These are phyloP conservation scores for Calophaca sinica DNA, from an alignment of 306 rosid species.

Conservation along the genomic window DNA sequence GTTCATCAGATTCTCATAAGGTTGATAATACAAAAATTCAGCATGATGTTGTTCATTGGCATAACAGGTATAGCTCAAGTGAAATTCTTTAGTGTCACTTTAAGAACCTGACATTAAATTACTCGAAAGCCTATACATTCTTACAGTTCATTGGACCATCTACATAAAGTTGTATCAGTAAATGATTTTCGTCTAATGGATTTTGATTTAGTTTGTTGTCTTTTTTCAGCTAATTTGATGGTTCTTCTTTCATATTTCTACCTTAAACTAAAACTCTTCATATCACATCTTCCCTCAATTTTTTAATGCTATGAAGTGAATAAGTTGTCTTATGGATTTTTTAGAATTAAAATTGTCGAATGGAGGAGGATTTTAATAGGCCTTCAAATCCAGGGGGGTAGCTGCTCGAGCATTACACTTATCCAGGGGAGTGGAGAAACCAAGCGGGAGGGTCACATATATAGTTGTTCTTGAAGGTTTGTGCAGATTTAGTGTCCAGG, in stretches of 20 bases:
- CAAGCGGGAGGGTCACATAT: conserved; percentile 98
- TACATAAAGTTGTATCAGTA: conserved; percentile 17
- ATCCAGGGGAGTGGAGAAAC: conserved; percentile 99
- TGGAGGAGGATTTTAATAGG: conserved; percentile 42
- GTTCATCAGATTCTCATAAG: conserved; percentile 70
- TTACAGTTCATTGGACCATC: conserved; percentile 10
- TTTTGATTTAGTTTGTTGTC: conserved; percentile 27
- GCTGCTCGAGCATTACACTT: conserved; percentile 97
- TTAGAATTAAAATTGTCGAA: conserved; percentile 13
- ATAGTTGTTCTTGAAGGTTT: conserved; percentile 96
- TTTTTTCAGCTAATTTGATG: conserved; percentile 34
- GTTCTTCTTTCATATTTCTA: conserved; percentile 32
- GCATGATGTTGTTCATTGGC: conserved; percentile 92
- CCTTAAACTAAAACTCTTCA: neutral
- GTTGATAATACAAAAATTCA: conserved; percentile 66
- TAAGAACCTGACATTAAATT: conserved; percentile 29
- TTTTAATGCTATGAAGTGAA: conserved; percentile 34
- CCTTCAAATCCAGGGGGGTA: conserved; percentile 77
- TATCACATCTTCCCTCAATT: neutral
- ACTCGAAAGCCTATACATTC: conserved; percentile 1
- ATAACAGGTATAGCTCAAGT: conserved; percentile 65
- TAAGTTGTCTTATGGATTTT: conserved; percentile 12
- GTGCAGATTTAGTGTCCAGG: conserved; percentile 93
- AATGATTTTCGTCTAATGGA: conserved; percentile 1
- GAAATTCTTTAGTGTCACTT: conserved; percentile 13